Base-by-base conservation (phyloP, 768 basidiomycete species). In the Boletus subcaerulescens region DNA sequence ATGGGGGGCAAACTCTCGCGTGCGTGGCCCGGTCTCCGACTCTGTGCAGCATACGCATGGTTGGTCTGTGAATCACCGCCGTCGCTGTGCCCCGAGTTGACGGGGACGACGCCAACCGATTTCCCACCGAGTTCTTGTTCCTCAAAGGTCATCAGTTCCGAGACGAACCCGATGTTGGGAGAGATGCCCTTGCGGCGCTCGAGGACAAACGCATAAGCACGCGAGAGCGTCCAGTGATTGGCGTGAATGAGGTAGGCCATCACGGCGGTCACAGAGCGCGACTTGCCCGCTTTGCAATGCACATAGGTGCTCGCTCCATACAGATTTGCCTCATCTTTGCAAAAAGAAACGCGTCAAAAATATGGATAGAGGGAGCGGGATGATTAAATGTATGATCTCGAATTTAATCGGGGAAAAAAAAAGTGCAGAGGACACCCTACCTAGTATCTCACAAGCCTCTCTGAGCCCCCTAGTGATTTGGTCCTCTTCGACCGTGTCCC, bases 181-280 rank as follows among this genome's bases (percentile, higher is more conserved):
- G 91, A 94, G 60, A 98, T 96, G 60, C 93, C 93, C 61, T 92
- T 93, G 35, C 96, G 84, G 10, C 93, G 83, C 63, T 95, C 95
- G 39, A 92, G 80, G 24, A 98, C 95, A 66, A 93, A 97, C 0
- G 87, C 75, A 68, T 98, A 98, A 2, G 96, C 93, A 36, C 84
- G 84, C 32, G 92, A 89, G 40, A 98, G 82, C 18, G 93, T 90
- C 96, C 96, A 98, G 66, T 94, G 93, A 66, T 97, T 94, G 11
- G 94, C 91, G 63, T 97, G 95, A 60, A 98, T 97, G 53, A 98
- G 87, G 68, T 97, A 98, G 3, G 92, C 95, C 77, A 98, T 93
- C 39, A 97, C 95, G 13, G 94, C 93, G 0, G 95, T 97, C 29
- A 97, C 95, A 1, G 92, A 95, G 14, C 96, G 86, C 3, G 92